A percentile compares a stretch with the other conserved stretches of the same genome.
phyloP scores from a whole-genome alignment of 495 filamentous ascomycete genomes.

The Apodospora peruviana region DNA sequence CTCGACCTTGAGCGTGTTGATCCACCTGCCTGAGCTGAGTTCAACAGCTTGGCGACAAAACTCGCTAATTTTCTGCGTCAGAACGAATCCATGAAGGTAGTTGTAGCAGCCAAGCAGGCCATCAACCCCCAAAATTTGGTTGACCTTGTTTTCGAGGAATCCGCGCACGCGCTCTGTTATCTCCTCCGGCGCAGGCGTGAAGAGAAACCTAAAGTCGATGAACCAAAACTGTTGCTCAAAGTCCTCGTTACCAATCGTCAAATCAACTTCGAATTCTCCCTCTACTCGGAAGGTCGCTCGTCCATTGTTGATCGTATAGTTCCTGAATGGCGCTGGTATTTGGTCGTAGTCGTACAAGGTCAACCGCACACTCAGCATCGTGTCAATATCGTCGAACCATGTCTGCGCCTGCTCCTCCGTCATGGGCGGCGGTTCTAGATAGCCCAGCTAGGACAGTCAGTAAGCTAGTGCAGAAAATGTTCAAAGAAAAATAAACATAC shows the following conservation, averaged over 20 bases:
- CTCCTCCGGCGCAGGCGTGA: slow-evolving; percentile 58
- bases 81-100: slow-evolving; percentile 73
- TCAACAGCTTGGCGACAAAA: slow-evolving; percentile 70
- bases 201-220: slow-evolving; percentile 83
- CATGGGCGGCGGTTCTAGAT: slow-evolving; percentile 69
- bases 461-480: not conserved
- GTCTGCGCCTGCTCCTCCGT: slow-evolving; percentile 59
- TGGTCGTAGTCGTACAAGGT: slow-evolving; percentile 72
- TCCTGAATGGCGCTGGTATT: slow-evolving; percentile 64
- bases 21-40: slow-evolving; percentile 64
- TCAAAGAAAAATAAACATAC: slow-evolving; percentile 39
- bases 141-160: slow-evolving; percentile 64
- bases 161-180: slow-evolving; percentile 54
- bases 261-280: slow-evolving; percentile 87
- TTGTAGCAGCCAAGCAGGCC: slow-evolving; percentile 75
- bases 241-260: slow-evolving; percentile 79
- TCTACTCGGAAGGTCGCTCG: slow-evolving; percentile 78
- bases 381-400: slow-evolving; percentile 73
- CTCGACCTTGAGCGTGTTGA: slow-evolving; percentile 67
- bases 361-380: slow-evolving; percentile 71
- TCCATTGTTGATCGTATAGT: slow-evolving; percentile 71
- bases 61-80: slow-evolving; percentile 82
- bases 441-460: slow-evolving; percentile 46
- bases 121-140: slow-evolving; percentile 55
- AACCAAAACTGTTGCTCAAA: slow-evolving; percentile 80